Conservation (phyloP, 202 grass and related monocot genomes). For the Carex arenaria region DNA sequence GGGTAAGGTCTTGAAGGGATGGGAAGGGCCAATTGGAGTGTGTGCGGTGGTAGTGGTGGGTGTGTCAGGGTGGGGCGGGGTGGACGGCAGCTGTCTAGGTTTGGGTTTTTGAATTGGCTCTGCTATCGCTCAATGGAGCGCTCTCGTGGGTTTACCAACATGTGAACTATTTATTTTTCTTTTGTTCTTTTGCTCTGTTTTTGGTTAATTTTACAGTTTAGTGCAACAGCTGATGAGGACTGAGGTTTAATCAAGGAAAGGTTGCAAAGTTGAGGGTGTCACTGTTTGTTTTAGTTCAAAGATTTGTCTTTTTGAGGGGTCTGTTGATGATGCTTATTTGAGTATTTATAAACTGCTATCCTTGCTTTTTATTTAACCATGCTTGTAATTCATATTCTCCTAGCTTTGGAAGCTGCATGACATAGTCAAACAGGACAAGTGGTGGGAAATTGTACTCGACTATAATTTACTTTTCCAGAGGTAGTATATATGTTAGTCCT, state of each 20-base stretch:
- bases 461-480: conserved; percentile 81
- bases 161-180: background rate
- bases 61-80: no score
- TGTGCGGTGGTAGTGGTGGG: no score
- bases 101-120: no score
- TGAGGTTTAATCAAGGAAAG: background rate
- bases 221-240: background rate
- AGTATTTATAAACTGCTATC: background rate
- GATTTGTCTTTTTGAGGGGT: background rate
- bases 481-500: conserved; percentile 34
- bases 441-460: conserved; percentile 54
- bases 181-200: background rate
- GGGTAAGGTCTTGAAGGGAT: no score
- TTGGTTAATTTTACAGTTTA: background rate
- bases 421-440: conserved; percentile 52
- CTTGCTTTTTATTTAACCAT: conserved; percentile 16
- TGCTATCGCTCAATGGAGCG: no score
- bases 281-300: background rate
- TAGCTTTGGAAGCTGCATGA: conserved; percentile 58
- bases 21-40: no score
- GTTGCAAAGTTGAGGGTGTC: background rate
- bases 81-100: no score
- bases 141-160: no score
- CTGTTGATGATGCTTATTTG: background rate
- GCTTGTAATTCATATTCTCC: conserved; percentile 3